These are phyloP conservation scores for Stentor roeselii DNA, from an alignment of 73 alveolate species.

Conservation along the genomic window DNA sequence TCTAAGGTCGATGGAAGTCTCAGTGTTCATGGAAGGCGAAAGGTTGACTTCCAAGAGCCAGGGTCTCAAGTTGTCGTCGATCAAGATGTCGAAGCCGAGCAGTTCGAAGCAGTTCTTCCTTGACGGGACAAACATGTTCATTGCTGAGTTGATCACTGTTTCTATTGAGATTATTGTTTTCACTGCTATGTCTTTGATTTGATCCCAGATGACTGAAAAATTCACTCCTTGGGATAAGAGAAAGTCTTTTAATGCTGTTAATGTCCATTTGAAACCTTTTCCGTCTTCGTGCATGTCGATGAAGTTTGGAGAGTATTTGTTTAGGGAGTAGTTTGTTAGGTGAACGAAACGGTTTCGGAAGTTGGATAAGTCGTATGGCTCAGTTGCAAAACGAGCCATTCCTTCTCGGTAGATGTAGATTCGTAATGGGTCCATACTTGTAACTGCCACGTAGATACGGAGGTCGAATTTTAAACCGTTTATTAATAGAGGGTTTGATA, in stretches of 20 bases:
- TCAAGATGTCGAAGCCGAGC: slow-evolving; percentile 76
- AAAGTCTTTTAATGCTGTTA: slow-evolving; percentile 52
- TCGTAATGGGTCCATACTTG: slow-evolving; percentile 84
- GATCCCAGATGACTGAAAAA: slow-evolving; percentile 41
- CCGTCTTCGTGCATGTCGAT: slow-evolving; percentile 74
- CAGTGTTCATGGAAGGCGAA: slow-evolving; percentile 70
- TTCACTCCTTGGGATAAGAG: slow-evolving; percentile 33
- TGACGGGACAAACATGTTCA: slow-evolving; percentile 78
- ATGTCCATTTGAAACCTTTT: slow-evolving; percentile 75
- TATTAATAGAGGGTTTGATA: slow-evolving; percentile 82
- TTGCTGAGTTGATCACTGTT: slow-evolving; percentile 60
- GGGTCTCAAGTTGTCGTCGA: slow-evolving; percentile 71
- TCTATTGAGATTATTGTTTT: slow-evolving; percentile 83
- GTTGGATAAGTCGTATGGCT: slow-evolving; percentile 55
- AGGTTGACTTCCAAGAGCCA: slow-evolving; percentile 84
- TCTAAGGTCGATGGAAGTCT: slow-evolving; percentile 56
- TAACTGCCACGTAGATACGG: slow-evolving; percentile 82
- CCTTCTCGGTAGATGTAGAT: slow-evolving; percentile 90
- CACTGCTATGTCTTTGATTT: slow-evolving; percentile 78
- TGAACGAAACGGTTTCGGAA: slow-evolving; percentile 65
- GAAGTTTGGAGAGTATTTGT: slow-evolving; percentile 80
- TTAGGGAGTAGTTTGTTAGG: slow-evolving; percentile 87
- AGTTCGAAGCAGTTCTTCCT: slow-evolving; percentile 83
- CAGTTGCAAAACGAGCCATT: slow-evolving; percentile 82
- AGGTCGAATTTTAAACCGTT: slow-evolving; percentile 83